Conservation (phyloP, 2,329 filamentous ascomycete genomes). For the Diaporthe vaccinii region DNA sequence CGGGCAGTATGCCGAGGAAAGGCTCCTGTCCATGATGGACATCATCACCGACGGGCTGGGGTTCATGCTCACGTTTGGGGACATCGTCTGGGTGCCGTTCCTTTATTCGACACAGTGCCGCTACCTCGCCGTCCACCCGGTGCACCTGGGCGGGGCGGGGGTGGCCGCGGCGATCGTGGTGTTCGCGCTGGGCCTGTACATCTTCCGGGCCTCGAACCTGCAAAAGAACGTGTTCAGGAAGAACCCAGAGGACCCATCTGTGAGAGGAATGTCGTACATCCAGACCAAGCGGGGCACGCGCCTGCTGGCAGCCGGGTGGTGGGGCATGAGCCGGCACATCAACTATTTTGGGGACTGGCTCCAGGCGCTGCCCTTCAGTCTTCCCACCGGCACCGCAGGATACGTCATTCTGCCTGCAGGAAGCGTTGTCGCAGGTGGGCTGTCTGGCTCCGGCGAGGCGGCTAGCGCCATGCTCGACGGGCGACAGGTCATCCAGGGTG, state of each 20-base stretch:
- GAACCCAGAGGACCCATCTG: conserved; percentile 81
- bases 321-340: conserved; percentile 88
- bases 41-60: conserved; percentile 91
- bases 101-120: conserved; percentile 84
- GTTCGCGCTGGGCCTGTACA: conserved; percentile 79
- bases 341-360: conserved; percentile 95
- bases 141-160: conserved; percentile 76
- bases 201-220: conserved; percentile 89
- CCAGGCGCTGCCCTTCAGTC: conserved; percentile 87
- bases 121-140: conserved; percentile 84
- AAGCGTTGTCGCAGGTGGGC: conserved; percentile 64
- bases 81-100: conserved; percentile 89
- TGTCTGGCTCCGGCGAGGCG: conserved; percentile 26
- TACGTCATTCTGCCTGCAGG: conserved; percentile 75
- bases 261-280: conserved; percentile 84
- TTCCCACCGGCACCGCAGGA: conserved; percentile 85
- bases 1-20: conserved; percentile 84
- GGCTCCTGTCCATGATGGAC: conserved; percentile 90
- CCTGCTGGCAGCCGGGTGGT: conserved; percentile 87
- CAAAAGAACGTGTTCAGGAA: conserved; percentile 93
- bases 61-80: conserved; percentile 91
- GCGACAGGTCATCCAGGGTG: conserved; percentile 75
- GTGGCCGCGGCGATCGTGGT: conserved; percentile 74
- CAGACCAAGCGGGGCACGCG: conserved; percentile 83
- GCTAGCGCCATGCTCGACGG: conserved; percentile 65